These are phyloP conservation scores for Clavariopsis aquatica DNA, from an alignment of 495 filamentous ascomycete species.

Conservation along the genomic window DNA sequence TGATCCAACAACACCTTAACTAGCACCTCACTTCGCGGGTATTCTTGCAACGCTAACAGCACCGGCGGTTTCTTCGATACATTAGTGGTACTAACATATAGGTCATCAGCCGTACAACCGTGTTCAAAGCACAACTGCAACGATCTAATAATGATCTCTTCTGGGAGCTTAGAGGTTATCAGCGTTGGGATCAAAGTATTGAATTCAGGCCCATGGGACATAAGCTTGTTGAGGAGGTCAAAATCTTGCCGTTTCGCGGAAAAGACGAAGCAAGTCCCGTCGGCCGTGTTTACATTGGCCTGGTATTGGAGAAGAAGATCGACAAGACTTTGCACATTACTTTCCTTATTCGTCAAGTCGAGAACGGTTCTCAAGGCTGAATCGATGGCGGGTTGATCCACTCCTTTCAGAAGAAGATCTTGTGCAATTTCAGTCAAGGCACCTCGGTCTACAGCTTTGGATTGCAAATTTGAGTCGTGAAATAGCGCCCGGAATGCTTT, in stretches of 20 bases:
- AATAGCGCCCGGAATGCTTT: constrained; percentile 28
- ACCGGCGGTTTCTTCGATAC: constrained; percentile 7
- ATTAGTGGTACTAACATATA: not conserved
- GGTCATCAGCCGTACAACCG: constrained; percentile 13
- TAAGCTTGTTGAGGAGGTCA: constrained; percentile 20
- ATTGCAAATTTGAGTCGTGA: not conserved
- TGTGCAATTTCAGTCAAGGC: constrained; percentile 3
- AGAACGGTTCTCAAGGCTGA: constrained; percentile 22
- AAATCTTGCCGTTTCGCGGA: constrained; percentile 9
- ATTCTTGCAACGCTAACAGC: constrained; percentile 21
- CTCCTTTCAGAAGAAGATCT: constrained; percentile 18
- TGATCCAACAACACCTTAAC: constrained; percentile 4
- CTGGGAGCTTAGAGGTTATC: constrained; percentile 2
- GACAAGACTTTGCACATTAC: constrained; percentile 5
- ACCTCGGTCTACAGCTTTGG: not conserved
- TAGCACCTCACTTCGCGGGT: constrained; percentile 14
- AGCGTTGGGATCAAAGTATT: constrained; percentile 16
- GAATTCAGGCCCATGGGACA: constrained; percentile 14
- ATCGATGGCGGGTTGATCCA: constrained; percentile 32
- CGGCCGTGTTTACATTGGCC: constrained; percentile 29
- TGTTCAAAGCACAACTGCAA: constrained; percentile 16
- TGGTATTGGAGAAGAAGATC: constrained; percentile 28
- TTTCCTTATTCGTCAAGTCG: not conserved
- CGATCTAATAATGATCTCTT: not conserved
- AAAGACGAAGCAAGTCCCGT: constrained; percentile 29